These are phyloP conservation scores for Lactarius pseudohatsudake DNA, from an alignment of 768 basidiomycete genomes.

Conservation along the genomic window DNA sequence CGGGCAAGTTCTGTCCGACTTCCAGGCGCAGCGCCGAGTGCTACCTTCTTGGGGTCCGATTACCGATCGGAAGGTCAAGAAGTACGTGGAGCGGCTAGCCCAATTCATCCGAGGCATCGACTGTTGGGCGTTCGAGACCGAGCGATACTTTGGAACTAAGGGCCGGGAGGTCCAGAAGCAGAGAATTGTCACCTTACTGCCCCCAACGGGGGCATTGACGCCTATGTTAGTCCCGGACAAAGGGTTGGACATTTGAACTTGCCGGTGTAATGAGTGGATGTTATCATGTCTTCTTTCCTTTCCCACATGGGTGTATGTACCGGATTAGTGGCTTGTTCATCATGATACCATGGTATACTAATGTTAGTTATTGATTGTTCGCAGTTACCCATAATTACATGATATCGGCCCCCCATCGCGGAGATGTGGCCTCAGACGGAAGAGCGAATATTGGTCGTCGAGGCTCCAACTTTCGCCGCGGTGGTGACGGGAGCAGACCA, in stretches of 20 bases:
- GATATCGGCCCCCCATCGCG: background rate
- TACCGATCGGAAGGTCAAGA: slow-evolving; percentile 36
- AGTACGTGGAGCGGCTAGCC: slow-evolving; percentile 42
- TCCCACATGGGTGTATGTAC: slow-evolving; percentile 1
- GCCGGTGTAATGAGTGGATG: background rate
- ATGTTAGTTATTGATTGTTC: background rate
- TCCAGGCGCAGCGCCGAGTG: slow-evolving; percentile 33
- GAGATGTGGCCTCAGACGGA: background rate
- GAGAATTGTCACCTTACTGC: slow-evolving; percentile 16
- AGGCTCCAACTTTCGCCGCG: background rate
- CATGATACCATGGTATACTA: background rate
- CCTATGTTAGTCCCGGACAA: slow-evolving; percentile 14
- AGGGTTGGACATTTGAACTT: slow-evolving; percentile 6
- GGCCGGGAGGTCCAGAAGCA: slow-evolving; percentile 33
- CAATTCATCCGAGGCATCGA: slow-evolving; percentile 39
- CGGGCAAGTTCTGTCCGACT: slow-evolving; percentile 35
- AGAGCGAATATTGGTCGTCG: background rate
- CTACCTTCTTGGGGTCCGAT: slow-evolving; percentile 38
- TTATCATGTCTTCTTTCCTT: background rate
- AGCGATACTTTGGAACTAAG: slow-evolving; percentile 37
- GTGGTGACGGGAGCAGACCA: background rate
- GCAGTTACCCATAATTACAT: background rate
- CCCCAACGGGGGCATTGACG: slow-evolving; percentile 2
- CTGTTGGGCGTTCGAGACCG: slow-evolving; percentile 41
- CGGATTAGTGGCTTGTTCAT: background rate